Conservation (phyloP, 441 rosid species). For the Melastoma candidum region DNA sequence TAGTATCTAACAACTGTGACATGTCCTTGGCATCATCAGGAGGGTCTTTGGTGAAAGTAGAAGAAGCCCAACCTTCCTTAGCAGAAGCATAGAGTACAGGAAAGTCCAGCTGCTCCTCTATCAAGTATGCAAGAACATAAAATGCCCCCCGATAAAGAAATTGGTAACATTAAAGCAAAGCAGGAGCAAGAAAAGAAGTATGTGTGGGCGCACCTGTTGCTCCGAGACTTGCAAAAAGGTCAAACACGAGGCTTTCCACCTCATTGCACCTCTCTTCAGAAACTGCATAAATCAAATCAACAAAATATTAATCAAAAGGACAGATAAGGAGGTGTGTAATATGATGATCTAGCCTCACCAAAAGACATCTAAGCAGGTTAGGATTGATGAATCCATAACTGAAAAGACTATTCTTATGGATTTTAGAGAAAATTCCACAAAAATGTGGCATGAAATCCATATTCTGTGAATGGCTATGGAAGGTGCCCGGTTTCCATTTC, state of each 20-base stretch:
- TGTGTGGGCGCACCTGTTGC: no score
- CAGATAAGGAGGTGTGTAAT: no score
- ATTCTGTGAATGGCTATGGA: no score
- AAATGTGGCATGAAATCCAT: no score
- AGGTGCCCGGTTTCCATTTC: no score
- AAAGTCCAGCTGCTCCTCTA: constrained; percentile 96
- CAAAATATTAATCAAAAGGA: no score
- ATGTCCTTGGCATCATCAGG: constrained; percentile 59
- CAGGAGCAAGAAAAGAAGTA: constrained; percentile 3
- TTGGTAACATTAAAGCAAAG: neutral
- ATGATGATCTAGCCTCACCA: no score
- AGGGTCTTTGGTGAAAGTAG: constrained; percentile 80
- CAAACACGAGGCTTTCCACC: constrained; percentile 95
- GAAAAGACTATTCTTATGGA: no score
- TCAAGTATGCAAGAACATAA: constrained; percentile 13
- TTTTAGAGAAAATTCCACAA: no score
- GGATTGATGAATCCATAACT: no score
- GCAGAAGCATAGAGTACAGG: constrained; percentile 99
- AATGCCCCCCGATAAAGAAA: constrained; percentile 1
- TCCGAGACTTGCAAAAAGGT: constrained; percentile 83
- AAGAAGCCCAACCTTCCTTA: constrained; percentile 96
- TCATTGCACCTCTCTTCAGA: constrained; percentile 93
- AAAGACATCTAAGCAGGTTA: no score
- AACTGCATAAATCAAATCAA: constrained; percentile 32
- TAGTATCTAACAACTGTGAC: constrained; percentile 86